These are phyloP conservation scores for Areca catechu DNA, from an alignment of 176 grass and related monocot genomes.

Conservation along the genomic window DNA sequence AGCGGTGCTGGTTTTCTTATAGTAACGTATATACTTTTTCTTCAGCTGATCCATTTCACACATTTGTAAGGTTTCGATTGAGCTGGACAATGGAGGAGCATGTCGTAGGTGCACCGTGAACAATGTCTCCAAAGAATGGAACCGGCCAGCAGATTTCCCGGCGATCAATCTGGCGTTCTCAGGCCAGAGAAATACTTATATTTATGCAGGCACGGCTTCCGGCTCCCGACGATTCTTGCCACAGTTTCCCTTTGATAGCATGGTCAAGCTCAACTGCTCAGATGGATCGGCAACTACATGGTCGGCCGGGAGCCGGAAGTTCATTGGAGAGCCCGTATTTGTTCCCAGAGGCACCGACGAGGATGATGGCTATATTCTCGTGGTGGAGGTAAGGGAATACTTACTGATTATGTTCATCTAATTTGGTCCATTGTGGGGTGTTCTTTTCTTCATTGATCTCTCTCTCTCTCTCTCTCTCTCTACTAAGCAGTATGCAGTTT, in stretches of 20 bases:
- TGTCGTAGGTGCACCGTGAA: constrained; percentile 30
- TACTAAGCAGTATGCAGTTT: constrained; percentile 53
- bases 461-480: not conserved
- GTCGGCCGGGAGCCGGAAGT: constrained; percentile 37
- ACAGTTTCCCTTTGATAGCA: constrained; percentile 68
- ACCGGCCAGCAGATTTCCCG: constrained; percentile 59
- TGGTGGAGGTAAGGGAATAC: constrained; percentile 49
- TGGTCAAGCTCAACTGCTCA: constrained; percentile 46
- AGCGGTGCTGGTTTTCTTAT: too few relatives aligned
- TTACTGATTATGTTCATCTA: too few relatives aligned
- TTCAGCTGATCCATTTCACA: too few relatives aligned
- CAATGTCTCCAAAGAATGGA: constrained; percentile 46
- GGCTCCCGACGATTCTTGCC: constrained; percentile 58
- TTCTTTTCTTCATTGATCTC: not conserved
- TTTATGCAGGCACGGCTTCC: constrained; percentile 46
- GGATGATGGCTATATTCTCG: constrained; percentile 73
- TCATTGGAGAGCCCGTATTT: constrained; percentile 80
- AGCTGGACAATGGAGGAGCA: constrained; percentile 44
- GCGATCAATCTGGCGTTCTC: constrained; percentile 53
- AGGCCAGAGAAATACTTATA: constrained; percentile 46
- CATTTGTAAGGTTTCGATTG: constrained; percentile 35
- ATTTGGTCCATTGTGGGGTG: too few relatives aligned
- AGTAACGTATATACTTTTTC: too few relatives aligned
- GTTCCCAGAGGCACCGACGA: constrained; percentile 33
- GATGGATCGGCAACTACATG: constrained; percentile 32